Base-by-base conservation (phyloP, 2,329 filamentous ascomycete genomes). In the Fusarium sp. region DNA sequence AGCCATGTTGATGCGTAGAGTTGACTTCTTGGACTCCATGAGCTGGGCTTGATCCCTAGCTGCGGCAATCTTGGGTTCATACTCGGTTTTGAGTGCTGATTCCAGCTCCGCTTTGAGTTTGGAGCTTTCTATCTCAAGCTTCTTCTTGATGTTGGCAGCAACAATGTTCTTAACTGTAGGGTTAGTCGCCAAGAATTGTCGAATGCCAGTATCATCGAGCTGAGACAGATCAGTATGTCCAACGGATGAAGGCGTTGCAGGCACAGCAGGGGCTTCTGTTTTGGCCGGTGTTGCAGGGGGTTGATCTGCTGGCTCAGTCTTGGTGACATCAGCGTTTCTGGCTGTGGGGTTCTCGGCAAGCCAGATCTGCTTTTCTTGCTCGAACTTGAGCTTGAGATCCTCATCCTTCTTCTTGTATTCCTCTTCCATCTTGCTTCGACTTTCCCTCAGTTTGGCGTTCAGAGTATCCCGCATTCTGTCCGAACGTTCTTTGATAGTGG, bases 1-100 rank as follows among this genome's bases (percentile, higher is more conserved):
- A 10, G 90, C 85, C 90, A 97, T 93, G 79, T 94, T 95, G 71
- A 95, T 86, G 72, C 92, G 93, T 54, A 93, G 84, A 4, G 89
- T 89, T 60, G 88, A 89, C 80, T 93, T 94, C 84, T 95, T 95
- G 39, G 91, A 89, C 48, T 91, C 90, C 83, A 96, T 88, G 69
- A 92, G 87, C 57, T 92, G 88, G 7, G 91, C 92, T 79, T 92
- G 87, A 69, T 91, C 88, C 60, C 85, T 84, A 16, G 87, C 89
- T 56, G 86, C 84, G 18, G 78, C 75, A 27, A 89, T 82, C 80
- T 89, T 90, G 44, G 84, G 82, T 55, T 90, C 88, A 60, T 83
- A 85, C 64, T 89, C 89, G 2, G 85, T 84, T 72, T 87, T 88
- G 21, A 89, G 79, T 9, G 80, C 74, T 33, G 82, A 65, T 54